phyloP scores from a whole-genome alignment of 768 basidiomycete species.

The Auriculariales sp. region DNA sequence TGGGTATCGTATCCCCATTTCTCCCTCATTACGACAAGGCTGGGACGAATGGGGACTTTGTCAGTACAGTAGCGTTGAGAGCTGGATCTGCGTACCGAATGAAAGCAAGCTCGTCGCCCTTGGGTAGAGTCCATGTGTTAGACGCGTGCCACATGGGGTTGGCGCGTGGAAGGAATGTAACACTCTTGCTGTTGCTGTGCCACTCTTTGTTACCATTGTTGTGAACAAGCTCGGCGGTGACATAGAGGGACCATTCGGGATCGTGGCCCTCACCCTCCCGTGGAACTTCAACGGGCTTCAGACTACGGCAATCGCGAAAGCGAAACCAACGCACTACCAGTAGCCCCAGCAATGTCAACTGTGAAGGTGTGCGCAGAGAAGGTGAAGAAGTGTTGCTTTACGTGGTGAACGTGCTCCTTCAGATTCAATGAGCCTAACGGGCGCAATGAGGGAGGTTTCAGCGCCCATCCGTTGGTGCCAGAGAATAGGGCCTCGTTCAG shows the following conservation, averaged over 20 bases:
- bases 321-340: neutral
- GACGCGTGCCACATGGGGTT: conserved; percentile 24
- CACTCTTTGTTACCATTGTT: conserved; percentile 24
- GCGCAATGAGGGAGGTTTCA: conserved; percentile 25
- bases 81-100: conserved; percentile 28
- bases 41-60: conserved; percentile 14
- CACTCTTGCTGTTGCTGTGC: conserved; percentile 27
- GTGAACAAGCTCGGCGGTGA: conserved; percentile 32
- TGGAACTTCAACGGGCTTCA: conserved; percentile 29
- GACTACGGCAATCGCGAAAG: conserved; percentile 25
- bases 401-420: neutral
- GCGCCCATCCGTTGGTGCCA: conserved; percentile 39
- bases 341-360: neutral
- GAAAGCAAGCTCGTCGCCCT: conserved; percentile 36
- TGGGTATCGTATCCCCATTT: conserved; percentile 5
- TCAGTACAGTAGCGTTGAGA: conserved; percentile 30
- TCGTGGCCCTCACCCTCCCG: conserved; percentile 22
- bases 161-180: conserved; percentile 14
- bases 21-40: neutral
- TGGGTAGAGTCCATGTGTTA: conserved; percentile 33
- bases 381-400: neutral
- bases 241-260: conserved; percentile 25
- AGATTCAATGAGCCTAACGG: neutral
- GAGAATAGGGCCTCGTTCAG: conserved; percentile 51
- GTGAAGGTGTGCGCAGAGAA: neutral